Evolutionary conservation across 1,139 yeast genomes (phyloP).

Genomic region (Saccharomycopsis phalli): DNA sequence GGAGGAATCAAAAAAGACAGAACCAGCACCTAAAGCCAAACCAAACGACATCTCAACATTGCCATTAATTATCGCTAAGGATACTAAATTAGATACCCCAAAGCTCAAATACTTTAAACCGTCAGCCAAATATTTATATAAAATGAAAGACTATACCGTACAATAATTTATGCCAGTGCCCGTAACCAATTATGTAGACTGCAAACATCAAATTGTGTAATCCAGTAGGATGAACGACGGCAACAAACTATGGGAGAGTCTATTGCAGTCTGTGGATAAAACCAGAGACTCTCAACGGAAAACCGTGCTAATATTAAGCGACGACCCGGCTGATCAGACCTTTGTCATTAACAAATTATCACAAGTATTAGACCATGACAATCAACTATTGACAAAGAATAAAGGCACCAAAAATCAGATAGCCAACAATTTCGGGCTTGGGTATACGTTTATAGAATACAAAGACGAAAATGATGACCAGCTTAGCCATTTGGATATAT

Average conservation of each 20-base stretch:
- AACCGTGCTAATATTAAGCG: not conserved
- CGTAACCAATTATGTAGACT: no score
- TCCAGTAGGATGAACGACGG: no score
- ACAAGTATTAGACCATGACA: not conserved
- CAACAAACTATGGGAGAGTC: slow-evolving; percentile 2
- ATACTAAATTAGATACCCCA: not conserved
- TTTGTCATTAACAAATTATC: not conserved
- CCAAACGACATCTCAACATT: not conserved
- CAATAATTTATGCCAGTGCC: no score
- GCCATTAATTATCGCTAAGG: not conserved
- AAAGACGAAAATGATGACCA: slow-evolving; percentile 4
- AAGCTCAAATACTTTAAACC: slow-evolving; percentile 5
- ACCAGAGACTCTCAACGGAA: not conserved
- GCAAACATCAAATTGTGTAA: no score
- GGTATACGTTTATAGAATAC: slow-evolving; percentile 4
- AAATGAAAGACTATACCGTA: slow-evolving; percentile 4
- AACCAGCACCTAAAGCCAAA: not conserved
- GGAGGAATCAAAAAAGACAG: not conserved
- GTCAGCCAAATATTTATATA: slow-evolving; percentile 9
- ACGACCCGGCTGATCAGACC: not conserved
- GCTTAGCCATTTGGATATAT: slow-evolving; percentile 3
- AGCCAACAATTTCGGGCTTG: slow-evolving; percentile 8
- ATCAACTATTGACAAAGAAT: not conserved
- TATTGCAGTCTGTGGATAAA: not conserved
- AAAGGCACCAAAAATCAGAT: not conserved